These are phyloP conservation scores for Panus rudis DNA, from an alignment of 768 basidiomycete species.

Conservation along the genomic window DNA sequence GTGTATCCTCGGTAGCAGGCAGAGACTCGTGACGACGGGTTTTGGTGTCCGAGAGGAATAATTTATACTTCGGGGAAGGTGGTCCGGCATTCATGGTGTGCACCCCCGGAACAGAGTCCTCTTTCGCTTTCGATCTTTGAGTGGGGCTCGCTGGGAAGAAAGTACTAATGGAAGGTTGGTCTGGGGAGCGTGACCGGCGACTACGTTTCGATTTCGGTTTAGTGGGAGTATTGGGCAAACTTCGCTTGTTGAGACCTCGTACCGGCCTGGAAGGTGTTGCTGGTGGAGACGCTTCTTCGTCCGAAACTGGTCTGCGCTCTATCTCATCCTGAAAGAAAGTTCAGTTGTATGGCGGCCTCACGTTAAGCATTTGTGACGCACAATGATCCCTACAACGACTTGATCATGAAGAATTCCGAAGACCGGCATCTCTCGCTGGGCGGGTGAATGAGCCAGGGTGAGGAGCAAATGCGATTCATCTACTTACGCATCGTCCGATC, in stretches of 20 bases:
- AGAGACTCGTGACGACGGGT: conserved; percentile 45
- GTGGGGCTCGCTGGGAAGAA: conserved; percentile 15
- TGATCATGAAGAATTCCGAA: conserved; percentile 66
- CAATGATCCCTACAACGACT: conserved; percentile 70
- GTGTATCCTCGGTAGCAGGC: conserved; percentile 52
- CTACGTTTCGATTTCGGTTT: conserved; percentile 24
- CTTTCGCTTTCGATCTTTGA: neutral
- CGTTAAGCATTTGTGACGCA: conserved; percentile 23
- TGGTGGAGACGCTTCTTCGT: neutral
- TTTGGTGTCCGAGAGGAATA: conserved; percentile 63
- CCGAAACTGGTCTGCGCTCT: conserved; percentile 15
- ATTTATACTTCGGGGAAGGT: conserved; percentile 13
- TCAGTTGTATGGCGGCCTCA: neutral
- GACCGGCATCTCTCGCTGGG: conserved; percentile 38
- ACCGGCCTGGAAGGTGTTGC: conserved; percentile 1
- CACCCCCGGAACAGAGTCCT: neutral
- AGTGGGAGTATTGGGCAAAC: conserved; percentile 13
- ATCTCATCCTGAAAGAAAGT: conserved; percentile 44
- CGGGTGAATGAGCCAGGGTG: neutral
- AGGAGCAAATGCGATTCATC: neutral
- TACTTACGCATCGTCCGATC: conserved; percentile 44
- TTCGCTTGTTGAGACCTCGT: conserved; percentile 13
- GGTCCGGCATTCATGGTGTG: neutral
- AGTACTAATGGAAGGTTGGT: conserved; percentile 14
- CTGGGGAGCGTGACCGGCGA: conserved; percentile 13